Conservation (phyloP, 2,329 filamentous ascomycete species). For the Simplicillium aogashimaense region DNA sequence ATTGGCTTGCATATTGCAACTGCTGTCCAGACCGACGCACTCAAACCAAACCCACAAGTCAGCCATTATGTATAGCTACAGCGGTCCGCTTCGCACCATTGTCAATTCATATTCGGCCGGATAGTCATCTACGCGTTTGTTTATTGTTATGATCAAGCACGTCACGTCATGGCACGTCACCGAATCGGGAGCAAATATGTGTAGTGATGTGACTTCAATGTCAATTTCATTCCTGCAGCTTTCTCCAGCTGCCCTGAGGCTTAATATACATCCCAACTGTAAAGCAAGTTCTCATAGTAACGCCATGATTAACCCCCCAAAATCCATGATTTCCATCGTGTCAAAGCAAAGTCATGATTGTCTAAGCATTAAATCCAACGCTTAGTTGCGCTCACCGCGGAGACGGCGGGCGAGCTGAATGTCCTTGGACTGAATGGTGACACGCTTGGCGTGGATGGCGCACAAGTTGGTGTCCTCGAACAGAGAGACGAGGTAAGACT, state of each 20-base stretch:
- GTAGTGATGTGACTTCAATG: conserved; percentile 4
- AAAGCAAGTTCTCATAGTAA: conserved; percentile 30
- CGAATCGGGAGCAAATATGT: conserved; percentile 9
- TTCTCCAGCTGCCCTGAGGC: conserved; percentile 21
- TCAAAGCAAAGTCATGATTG: conserved; percentile 32
- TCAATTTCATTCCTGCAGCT: conserved; percentile 22
- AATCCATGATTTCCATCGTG: conserved; percentile 23
- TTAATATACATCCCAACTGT: conserved; percentile 34
- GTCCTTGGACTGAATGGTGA: conserved; percentile 96
- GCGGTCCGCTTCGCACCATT: no score
- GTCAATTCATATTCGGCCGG: no score
- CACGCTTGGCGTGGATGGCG: conserved; percentile 96
- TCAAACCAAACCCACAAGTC: no score
- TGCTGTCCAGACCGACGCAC: no score
- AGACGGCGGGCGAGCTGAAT: conserved; percentile 95
- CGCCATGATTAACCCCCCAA: conserved; percentile 35
- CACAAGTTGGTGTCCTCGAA: conserved; percentile 81
- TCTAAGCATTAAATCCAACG: conserved; percentile 13
- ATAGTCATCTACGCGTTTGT: no score
- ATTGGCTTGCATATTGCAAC: no score
- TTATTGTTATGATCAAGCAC: neutral
- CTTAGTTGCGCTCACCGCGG: conserved; percentile 84
- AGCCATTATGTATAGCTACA: no score
- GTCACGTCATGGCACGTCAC: neutral
- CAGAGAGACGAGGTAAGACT: conserved; percentile 96